Conservation (phyloP, 257 asterid species). For the Solanum pennellii region DNA sequence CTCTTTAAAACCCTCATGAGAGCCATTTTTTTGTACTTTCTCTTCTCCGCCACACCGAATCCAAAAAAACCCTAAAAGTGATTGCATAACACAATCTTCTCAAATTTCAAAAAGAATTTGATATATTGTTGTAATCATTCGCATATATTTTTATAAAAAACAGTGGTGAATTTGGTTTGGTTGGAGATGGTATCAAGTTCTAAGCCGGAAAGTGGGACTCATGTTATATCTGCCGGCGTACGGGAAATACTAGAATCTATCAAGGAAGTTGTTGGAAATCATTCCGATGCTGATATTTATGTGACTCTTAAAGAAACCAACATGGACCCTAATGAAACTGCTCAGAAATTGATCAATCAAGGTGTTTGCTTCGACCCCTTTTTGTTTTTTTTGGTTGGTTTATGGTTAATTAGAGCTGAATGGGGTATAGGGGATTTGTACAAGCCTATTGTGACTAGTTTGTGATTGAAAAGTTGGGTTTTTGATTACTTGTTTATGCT, state of each 20-base stretch:
- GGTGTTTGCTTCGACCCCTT: conserved; percentile 22
- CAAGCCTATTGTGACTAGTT: neutral
- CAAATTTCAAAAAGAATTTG: neutral
- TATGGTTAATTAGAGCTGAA: neutral
- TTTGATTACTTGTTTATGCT: neutral
- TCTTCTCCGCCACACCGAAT: neutral
- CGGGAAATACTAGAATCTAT: conserved; percentile 66
- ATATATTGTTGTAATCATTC: neutral
- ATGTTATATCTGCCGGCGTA: conserved; percentile 66
- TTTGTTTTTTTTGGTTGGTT: neutral
- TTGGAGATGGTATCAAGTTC: conserved; percentile 54
- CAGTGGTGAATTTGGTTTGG: neutral
- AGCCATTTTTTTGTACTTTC: neutral
- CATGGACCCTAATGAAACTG: conserved; percentile 94
- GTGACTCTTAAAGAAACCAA: conserved; percentile 71
- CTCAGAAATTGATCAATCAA: conserved; percentile 81
- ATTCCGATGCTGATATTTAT: conserved; percentile 84
- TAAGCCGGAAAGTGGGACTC: conserved; percentile 42
- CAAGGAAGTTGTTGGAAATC: conserved; percentile 76
- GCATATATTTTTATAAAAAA: neutral
- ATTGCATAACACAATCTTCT: neutral
- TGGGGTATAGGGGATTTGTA: neutral
- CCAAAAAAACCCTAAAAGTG: neutral
- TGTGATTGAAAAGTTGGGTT: neutral
- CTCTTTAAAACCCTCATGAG: neutral